Conservation (phyloP, 371 early-diverging fungal genomes). For the Conidiobolus incongruus region DNA sequence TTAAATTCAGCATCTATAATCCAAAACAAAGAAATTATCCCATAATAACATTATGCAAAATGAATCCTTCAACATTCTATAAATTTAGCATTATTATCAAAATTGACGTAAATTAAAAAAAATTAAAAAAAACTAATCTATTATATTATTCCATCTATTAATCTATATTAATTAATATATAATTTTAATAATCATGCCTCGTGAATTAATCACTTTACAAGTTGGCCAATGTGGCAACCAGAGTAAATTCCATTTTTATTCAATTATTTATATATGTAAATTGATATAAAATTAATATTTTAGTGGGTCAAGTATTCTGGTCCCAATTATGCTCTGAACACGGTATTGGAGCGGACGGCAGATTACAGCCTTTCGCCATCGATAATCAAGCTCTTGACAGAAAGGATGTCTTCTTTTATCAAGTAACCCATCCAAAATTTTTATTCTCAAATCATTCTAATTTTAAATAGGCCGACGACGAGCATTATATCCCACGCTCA, state of each 20-base stretch:
- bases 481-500: conserved; percentile 83
- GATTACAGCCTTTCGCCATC: conserved; percentile 64
- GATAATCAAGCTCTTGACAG: conserved; percentile 57
- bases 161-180: too few relatives aligned
- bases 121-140: too few relatives aligned
- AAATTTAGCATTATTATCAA: too few relatives aligned
- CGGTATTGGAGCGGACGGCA: conserved; percentile 65
- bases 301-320: conserved; percentile 90
- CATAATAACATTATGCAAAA: too few relatives aligned
- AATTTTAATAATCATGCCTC: conserved; percentile 20
- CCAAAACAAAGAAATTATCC: too few relatives aligned
- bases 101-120: too few relatives aligned
- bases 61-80: too few relatives aligned
- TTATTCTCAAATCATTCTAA: background rate
- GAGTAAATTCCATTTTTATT: conserved; percentile 19
- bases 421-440: conserved; percentile 21
- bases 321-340: conserved; percentile 73
- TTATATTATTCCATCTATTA: too few relatives aligned
- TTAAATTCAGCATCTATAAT: too few relatives aligned
- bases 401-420: conserved; percentile 98
- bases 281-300: background rate
- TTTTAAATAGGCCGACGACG: conserved; percentile 57
- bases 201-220: conserved; percentile 88
- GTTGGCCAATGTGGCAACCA: conserved; percentile 98
- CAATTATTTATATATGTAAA: conserved; percentile 6